Conservation (phyloP, 495 filamentous ascomycete species). For the Sabuloglossum arenarium region DNA sequence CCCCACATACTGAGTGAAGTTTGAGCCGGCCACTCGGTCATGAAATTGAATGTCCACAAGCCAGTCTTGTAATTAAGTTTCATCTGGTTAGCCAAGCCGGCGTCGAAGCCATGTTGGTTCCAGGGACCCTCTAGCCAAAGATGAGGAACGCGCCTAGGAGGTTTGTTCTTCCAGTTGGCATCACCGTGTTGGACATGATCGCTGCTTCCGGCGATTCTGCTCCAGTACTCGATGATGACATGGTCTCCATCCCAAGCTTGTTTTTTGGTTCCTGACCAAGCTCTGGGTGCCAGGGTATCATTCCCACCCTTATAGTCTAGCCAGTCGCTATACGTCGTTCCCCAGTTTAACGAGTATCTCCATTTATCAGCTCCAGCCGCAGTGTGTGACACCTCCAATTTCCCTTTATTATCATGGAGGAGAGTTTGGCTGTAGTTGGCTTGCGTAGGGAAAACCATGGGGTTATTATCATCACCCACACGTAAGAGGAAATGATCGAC, state of each 20-base stretch:
- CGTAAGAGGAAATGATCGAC: slow-evolving; percentile 34
- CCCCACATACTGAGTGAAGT: slow-evolving; percentile 20
- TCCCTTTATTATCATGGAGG: slow-evolving; percentile 4
- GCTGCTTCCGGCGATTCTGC: slow-evolving; percentile 15
- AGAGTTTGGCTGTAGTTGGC: slow-evolving; percentile 15
- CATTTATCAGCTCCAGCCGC: slow-evolving; percentile 18
- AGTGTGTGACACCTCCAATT: slow-evolving; percentile 13
- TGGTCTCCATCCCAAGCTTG: slow-evolving; percentile 48
- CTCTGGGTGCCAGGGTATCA: not conserved
- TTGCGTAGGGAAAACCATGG: slow-evolving; percentile 18
- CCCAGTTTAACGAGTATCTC: slow-evolving; percentile 16
- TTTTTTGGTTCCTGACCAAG: slow-evolving; percentile 38
- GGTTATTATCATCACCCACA: slow-evolving; percentile 33
- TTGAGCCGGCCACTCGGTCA: slow-evolving; percentile 18
- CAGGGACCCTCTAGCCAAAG: slow-evolving; percentile 17
- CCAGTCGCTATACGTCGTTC: slow-evolving; percentile 6
- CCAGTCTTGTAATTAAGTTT: slow-evolving; percentile 10
- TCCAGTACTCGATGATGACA: slow-evolving; percentile 24
- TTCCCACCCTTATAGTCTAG: not conserved
- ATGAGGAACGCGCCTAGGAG: slow-evolving; percentile 17
- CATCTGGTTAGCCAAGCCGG: slow-evolving; percentile 14
- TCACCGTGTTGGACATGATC: slow-evolving; percentile 18
- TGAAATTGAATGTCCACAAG: slow-evolving; percentile 17
- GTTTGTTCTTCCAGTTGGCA: slow-evolving; percentile 3
- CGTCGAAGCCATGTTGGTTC: slow-evolving; percentile 20